Base-by-base conservation (phyloP, 768 basidiomycete species). In the Amanita muscaria region DNA sequence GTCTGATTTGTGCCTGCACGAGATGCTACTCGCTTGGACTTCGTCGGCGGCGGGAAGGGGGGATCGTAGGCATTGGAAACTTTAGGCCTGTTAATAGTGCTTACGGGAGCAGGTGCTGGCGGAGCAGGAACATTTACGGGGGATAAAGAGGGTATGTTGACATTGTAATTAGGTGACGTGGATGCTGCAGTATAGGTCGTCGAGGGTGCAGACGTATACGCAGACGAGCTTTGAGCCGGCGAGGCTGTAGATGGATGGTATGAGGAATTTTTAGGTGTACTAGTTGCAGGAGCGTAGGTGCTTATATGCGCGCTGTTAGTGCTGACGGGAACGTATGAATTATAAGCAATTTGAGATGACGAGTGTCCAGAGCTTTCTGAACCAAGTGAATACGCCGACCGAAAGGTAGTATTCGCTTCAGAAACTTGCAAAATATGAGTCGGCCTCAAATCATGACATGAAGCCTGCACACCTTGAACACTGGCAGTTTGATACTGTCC, bases 41-140 rank as follows among this genome's bases (percentile, higher is more conserved):
- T 60, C 47, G 65, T 72, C 14, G 66, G 60, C 1, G 78, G 69
- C 30, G 76, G 76, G 47, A 87, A 74, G 24, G 85, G 84, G 2
- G 85, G 85, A 52, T 88, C 85, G 53, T 86, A 88, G 1, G 84
- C 85, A 51, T 86, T 83, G 11, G 66, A 68, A 25, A 76, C 60
- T 62, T 78, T 84, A 18, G 81, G 80, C 40, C 83, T 71, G 48
- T 66, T 77, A n/a, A 80, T 54, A 22, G 69, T 58, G 2, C 72
- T 61, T 2, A 70, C 60, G 14, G 69, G 65, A 4, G 60, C 49
- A 3, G 69, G 63, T 22, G 68, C 55, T 16, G 68, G 54, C 32
- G 61, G 54, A 21, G 63, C 59, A 42, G 58, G 56, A 31, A 47
- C 51, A 47, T 19, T 49, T 33, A 21, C 47, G 46, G 32, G 42